phyloP scores from a whole-genome alignment of 371 early-diverging fungal genomes.

The Mortierella sp. region DNA sequence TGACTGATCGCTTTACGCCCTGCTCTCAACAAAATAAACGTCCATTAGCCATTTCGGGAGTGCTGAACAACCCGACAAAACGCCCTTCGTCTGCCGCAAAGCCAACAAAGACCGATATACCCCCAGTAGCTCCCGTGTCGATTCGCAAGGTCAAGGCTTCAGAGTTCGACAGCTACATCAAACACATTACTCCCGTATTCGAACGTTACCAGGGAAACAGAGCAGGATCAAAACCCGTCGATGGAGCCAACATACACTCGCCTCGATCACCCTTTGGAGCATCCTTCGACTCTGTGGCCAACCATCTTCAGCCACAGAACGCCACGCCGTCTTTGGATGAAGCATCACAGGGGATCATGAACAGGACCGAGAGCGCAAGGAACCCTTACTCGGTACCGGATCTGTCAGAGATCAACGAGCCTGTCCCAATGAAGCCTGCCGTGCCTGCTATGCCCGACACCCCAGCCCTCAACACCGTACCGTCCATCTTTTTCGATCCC shows the following conservation, averaged over 20 bases:
- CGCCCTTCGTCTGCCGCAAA: constrained; percentile 60
- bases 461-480: constrained; percentile 85
- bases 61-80: constrained; percentile 72
- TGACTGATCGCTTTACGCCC: background rate
- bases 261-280: constrained; percentile 54
- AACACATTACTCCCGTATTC: constrained; percentile 70
- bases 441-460: constrained; percentile 58
- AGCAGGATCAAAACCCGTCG: constrained; percentile 34
- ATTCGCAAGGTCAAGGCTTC: constrained; percentile 71
- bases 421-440: constrained; percentile 58
- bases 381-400: constrained; percentile 75
- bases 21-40: background rate
- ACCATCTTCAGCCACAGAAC: constrained; percentile 44
- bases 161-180: constrained; percentile 79
- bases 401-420: constrained; percentile 60
- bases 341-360: constrained; percentile 15
- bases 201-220: constrained; percentile 73
- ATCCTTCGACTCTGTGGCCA: constrained; percentile 38
- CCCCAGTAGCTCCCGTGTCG: constrained; percentile 75
- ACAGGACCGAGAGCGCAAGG: constrained; percentile 56
- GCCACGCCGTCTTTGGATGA: constrained; percentile 45
- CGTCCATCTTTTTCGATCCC: constrained; percentile 87
- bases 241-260: constrained; percentile 35
- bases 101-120: constrained; percentile 74
- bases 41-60: constrained; percentile 61